These are phyloP conservation scores for Pyrus hybrid DNA, from an alignment of 331 rosid genomes.

Conservation along the genomic window DNA sequence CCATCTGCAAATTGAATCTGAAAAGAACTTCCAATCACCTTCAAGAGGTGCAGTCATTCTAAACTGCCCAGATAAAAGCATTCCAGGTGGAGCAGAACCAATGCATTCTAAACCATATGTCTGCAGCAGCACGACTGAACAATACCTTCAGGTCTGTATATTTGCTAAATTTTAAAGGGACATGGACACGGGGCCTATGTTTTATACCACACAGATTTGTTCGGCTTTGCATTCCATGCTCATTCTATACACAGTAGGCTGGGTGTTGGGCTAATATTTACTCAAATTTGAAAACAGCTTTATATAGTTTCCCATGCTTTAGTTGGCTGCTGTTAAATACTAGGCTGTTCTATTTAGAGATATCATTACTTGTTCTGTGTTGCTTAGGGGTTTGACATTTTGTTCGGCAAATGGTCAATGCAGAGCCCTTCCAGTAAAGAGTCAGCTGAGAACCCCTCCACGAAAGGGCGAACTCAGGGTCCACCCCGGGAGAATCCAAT, in stretches of 20 bases:
- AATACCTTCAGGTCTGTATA: conserved; percentile 8
- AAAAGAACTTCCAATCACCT: conserved; percentile 16
- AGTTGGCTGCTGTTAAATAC: background rate
- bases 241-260: background rate
- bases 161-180: background rate
- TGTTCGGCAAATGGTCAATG: conserved; percentile 24
- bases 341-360: background rate
- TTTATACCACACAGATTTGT: background rate
- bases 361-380: background rate
- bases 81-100: conserved; percentile 12
- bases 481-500: conserved; percentile 9
- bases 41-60: conserved; percentile 14
- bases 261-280: background rate
- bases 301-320: background rate
- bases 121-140: conserved; percentile 7
- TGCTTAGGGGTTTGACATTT: conserved; percentile 17
- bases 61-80: conserved; percentile 16
- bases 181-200: background rate
- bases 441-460: conserved; percentile 22
- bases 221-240: background rate
- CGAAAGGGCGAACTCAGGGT: conserved; percentile 21
- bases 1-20: conserved; percentile 20
- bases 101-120: conserved; percentile 2
- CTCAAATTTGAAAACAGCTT: background rate
- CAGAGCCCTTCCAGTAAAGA: conserved; percentile 36